Evolutionary conservation across 257 asterid genomes (phyloP), one percentile per base, ranked within the genome.

Genomic region (Solanum neorickii): DNA sequence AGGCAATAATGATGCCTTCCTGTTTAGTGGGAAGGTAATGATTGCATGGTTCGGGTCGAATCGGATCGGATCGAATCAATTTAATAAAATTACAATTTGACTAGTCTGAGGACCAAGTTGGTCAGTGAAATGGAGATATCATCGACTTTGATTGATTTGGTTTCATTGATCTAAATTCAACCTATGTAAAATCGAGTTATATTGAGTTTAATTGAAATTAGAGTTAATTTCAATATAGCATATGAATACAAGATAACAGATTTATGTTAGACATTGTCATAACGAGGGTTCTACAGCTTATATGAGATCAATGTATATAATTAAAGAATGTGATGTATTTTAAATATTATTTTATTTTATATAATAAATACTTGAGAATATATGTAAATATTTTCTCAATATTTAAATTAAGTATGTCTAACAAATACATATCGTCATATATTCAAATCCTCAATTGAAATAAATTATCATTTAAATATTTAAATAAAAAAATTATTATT

Each of bases 131-230:
- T 11, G 33, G 72, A 65, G 7, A n/a, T 65, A 2, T n/a, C 4
- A 65, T 65, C 8, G 7, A n/a, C 3, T 62, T n/a, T 62, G 11
- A 62, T 11, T 2, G 3, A 10, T 23, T 23, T 10, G 70, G 1
- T 23, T 62, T 62, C 1, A 23, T 9, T 62, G 15, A 10, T 1
- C 31, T 10, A n/a, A 62, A 62, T n/a, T 60, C n/a, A 15, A 11
- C 1, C 0, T 10, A 5, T 5, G 2, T 25, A 0, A 6, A 1
- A 0, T 0, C 0, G 18, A 65, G 35, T 6, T 25, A 65, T 65
- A 25, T 62, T 0, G 1, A 62, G 1, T 23, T 23, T 62, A n/a
- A 62, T 5, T 62, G 2, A 25, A n/a, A 62, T 62, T 62, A 1
- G 0, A 11, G 0, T 62, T n/a, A 23, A 7, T 62, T 60, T 62